Base-by-base conservation (phyloP, 768 basidiomycete species). In the Lentinula boryana region DNA sequence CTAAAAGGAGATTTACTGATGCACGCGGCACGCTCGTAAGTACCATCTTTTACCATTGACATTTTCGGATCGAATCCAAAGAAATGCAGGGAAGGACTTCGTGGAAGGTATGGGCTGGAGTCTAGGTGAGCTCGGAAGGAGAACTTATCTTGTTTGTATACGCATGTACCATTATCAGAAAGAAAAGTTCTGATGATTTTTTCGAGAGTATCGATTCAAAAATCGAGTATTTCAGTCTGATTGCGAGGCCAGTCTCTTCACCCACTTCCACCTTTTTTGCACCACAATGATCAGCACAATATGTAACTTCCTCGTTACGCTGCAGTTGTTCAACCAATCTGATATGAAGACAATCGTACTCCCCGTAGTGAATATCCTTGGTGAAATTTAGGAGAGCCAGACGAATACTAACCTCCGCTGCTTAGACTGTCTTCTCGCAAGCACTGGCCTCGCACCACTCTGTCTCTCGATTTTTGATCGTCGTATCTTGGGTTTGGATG, bases 401-500 rank as follows among this genome's bases (percentile, higher is more conserved):
- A 36, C 18, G 21, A 48, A 48, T 23, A 21, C 18, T 40, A 5
- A 38, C 40, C 16, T 9, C 15, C 33, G 10, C 15, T 9, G 5
- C 16, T 16, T 31, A 58, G 56, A 48, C 41, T 12, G 41, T 46
- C n/a, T 58, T 58, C 15, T 12, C 56, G 6, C 27, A 13, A 7
- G 40, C 56, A 15, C 6, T 46, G 21, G 44, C 41, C 13, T 27
- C 43, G 15, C 8, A 44, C 16, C 43, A 27, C 43, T 41, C 40
- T 48, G 31, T 48, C 6, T 16, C 15, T 3, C 46, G 18, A 27
- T 23, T 68, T 13, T 63, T 62, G 5, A 68, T 71, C 13, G 64
- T 73, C 5, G 46, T 75, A 1, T 56, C 70, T 9, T 78, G 77
- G 76, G 62, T 76, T n/a, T 78, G 70, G 72, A 53, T 74, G 21